These are phyloP conservation scores for Pseudocohnilembus persalinus DNA, from an alignment of 169 alveolate genomes.

Conservation along the genomic window DNA sequence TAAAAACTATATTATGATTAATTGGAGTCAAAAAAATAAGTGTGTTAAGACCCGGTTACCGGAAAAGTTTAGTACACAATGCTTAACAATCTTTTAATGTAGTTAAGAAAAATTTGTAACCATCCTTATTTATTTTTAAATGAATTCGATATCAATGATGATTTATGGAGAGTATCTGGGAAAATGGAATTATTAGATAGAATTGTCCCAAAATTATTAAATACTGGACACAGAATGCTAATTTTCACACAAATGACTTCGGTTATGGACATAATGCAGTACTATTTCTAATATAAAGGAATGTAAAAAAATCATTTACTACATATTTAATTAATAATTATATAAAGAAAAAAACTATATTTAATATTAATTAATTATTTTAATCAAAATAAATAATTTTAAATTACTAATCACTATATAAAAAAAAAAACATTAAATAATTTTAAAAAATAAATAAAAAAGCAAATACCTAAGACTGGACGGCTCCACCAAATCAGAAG, in stretches of 20 bases:
- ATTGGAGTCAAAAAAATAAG: not conserved
- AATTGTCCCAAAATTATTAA: conserved; percentile 88
- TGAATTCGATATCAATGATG: conserved; percentile 77
- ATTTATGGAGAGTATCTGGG: conserved; percentile 91
- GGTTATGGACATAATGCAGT: conserved; percentile 90
- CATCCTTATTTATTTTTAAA: conserved; percentile 93
- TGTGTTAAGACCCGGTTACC: conserved; percentile 61
- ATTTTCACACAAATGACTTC: conserved; percentile 94
- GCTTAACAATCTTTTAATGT: conserved; percentile 91
- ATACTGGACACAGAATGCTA: conserved; percentile 89
- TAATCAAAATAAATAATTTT: no score
- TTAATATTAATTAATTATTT: no score
- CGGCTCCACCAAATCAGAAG: conserved; percentile 95
- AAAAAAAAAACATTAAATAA: no score
- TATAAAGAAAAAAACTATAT: no score
- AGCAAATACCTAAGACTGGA: conserved; percentile 90
- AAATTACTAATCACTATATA: no score
- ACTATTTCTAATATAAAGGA: conserved; percentile 83
- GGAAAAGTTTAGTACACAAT: conserved; percentile 76
- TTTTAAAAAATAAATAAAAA: no score
- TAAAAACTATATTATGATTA: conserved; percentile 62
- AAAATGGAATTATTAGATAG: conserved; percentile 94
- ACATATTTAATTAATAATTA: not conserved
- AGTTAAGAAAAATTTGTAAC: conserved; percentile 92
- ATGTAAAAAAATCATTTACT: not conserved